phyloP scores from a whole-genome alignment of 1,284 basidiomycete genomes.

The Apiotrichum montevideense region DNA sequence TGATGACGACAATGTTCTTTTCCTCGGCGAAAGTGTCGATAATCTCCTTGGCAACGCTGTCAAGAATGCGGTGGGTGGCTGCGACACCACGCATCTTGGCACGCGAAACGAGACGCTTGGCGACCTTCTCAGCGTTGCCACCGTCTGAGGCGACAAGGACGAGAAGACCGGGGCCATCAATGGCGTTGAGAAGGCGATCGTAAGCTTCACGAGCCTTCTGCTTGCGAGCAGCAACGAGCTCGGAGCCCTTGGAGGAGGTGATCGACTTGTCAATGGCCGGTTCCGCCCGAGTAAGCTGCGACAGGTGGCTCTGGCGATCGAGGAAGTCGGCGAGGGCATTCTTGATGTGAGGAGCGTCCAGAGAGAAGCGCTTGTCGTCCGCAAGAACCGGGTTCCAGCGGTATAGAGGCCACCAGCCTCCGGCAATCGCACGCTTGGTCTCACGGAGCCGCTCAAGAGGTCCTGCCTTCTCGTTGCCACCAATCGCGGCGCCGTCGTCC shows the following conservation, averaged over 20 bases:
- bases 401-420: conserved; percentile 97
- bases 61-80: conserved; percentile 64
- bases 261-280: conserved; percentile 79
- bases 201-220: conserved; percentile 80
- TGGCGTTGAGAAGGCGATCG: conserved; percentile 70
- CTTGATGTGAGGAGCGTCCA: conserved; percentile 92
- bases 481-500: conserved; percentile 63
- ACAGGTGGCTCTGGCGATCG: conserved; percentile 92
- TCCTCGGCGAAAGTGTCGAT: conserved; percentile 58
- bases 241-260: conserved; percentile 76
- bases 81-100: conserved; percentile 81
- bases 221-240: conserved; percentile 74
- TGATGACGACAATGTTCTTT: conserved; percentile 75
- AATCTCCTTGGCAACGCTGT: conserved; percentile 57
- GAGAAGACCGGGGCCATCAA: conserved; percentile 84
- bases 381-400: conserved; percentile 91
- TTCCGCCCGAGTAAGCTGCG: conserved; percentile 71
- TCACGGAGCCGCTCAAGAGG: conserved; percentile 90
- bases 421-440: conserved; percentile 93
- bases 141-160: conserved; percentile 92
- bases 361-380: conserved; percentile 73
- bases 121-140: conserved; percentile 90
- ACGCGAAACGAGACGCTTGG: conserved; percentile 77
- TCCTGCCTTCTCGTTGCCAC: conserved; percentile 52
- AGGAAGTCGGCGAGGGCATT: conserved; percentile 92